Evolutionary conservation across 345 rosid species (phyloP).

Genomic region (Linum trigynum): DNA sequence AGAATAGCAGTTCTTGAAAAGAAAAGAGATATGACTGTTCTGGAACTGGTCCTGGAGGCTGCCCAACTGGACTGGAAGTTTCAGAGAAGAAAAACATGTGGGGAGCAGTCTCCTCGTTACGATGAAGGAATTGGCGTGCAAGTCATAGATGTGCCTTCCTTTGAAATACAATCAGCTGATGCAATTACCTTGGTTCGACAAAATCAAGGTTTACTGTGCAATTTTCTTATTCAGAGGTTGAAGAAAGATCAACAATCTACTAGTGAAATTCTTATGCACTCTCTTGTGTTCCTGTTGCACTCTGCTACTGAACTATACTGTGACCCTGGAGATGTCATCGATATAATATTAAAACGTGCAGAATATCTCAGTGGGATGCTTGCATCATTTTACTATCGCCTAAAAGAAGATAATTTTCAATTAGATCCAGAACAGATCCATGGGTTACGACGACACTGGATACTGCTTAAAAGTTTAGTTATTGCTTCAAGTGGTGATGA

Average conservation of each 20-base stretch:
- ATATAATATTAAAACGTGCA: constrained; percentile 50
- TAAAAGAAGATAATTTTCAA: constrained; percentile 38
- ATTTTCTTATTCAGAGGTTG: constrained; percentile 49
- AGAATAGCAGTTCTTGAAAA: constrained; percentile 47
- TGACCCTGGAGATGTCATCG: constrained; percentile 48
- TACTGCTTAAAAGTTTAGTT: constrained; percentile 57
- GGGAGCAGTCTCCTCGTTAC: constrained; percentile 19
- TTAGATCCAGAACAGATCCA: constrained; percentile 35
- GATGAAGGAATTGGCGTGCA: constrained; percentile 37
- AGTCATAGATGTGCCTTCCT: constrained; percentile 40
- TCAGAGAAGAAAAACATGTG: constrained; percentile 25
- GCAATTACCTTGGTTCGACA: constrained; percentile 72
- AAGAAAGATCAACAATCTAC: constrained; percentile 50
- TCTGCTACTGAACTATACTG: constrained; percentile 61
- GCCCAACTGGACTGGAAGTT: constrained; percentile 57
- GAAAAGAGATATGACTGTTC: constrained; percentile 62
- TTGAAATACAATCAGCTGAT: constrained; percentile 45
- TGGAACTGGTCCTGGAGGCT: constrained; percentile 60
- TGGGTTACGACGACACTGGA: constrained; percentile 49
- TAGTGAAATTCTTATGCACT: constrained; percentile 68
- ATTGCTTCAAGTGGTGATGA: constrained; percentile 58
- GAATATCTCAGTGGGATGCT: constrained; percentile 48
- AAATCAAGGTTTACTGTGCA: constrained; percentile 57
- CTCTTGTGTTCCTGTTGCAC: constrained; percentile 56
- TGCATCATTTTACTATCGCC: constrained; percentile 34